A percentile compares a stretch with the other conserved stretches of the same genome.
These are phyloP conservation scores for Corymbia calophylla DNA, from an alignment of 441 rosid species.

Conservation along the genomic window DNA sequence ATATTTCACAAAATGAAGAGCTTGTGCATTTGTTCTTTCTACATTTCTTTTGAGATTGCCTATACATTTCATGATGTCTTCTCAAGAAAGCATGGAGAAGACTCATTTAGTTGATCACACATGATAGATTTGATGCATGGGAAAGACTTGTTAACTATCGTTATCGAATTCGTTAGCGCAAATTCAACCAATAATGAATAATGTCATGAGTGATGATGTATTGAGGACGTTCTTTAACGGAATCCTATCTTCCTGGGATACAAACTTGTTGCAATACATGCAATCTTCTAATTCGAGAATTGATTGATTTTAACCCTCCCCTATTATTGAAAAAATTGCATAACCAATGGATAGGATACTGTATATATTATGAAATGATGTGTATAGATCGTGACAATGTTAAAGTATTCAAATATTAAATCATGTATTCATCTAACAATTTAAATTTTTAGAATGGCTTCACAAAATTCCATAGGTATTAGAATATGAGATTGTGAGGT, in stretches of 20 bases:
- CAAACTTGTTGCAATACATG: neutral
- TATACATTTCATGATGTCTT: neutral
- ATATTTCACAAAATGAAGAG: neutral
- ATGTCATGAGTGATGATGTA: neutral
- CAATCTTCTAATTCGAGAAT: neutral
- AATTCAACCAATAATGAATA: neutral
- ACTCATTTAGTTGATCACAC: neutral
- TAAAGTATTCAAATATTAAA: neutral
- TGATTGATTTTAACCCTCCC: neutral
- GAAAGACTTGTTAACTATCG: neutral
- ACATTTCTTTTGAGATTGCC: neutral
- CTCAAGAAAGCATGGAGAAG: neutral
- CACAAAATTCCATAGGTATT: neutral
- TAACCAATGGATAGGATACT: neutral
- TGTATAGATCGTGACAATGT: neutral
- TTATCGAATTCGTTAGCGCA: neutral
- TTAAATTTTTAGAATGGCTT: neutral
- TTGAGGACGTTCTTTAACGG: neutral
- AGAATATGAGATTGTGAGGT: neutral
- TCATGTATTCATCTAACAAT: neutral
- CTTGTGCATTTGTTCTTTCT: neutral
- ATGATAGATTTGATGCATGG: neutral
- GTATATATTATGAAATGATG: neutral
- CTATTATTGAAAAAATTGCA: fast-evolving
- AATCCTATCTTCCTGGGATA: neutral